Conservation (phyloP, 2,329 filamentous ascomycete genomes). For the Paradendryphiella salina region DNA sequence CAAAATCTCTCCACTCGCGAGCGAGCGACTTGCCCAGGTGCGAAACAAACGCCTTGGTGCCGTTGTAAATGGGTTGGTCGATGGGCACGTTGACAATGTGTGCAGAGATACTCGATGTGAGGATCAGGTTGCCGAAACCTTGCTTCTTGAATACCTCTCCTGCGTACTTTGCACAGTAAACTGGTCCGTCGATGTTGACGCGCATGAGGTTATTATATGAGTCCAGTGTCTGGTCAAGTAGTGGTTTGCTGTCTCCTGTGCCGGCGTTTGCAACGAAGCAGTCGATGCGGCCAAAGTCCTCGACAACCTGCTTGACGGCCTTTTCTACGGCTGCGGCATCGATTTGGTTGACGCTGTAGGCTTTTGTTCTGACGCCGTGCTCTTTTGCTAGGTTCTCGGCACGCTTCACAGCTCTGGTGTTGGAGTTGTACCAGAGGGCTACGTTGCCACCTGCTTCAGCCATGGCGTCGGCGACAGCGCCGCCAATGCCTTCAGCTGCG, state of each 20-base stretch:
- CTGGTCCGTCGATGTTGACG: slow-evolving; percentile 70
- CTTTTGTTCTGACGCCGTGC: slow-evolving; percentile 64
- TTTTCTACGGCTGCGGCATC: slow-evolving; percentile 57
- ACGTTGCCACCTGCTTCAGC: slow-evolving; percentile 51
- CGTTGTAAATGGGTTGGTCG: slow-evolving; percentile 56
- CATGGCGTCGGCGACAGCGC: slow-evolving; percentile 42
- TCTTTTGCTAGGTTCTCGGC: slow-evolving; percentile 58
- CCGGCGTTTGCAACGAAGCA: slow-evolving; percentile 70
- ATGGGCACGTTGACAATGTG: slow-evolving; percentile 79
- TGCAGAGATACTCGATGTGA: slow-evolving; percentile 71
- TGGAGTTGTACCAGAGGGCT: slow-evolving; percentile 51
- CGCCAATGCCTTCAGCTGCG: slow-evolving; percentile 61
- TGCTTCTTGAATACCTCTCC: slow-evolving; percentile 50
- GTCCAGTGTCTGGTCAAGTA: slow-evolving; percentile 61
- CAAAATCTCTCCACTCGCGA: slow-evolving; percentile 69
- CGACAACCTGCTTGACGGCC: slow-evolving; percentile 62
- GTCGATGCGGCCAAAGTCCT: slow-evolving; percentile 70
- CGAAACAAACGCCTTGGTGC: slow-evolving; percentile 64
- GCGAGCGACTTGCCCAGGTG: slow-evolving; percentile 64
- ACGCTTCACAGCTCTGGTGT: slow-evolving; percentile 63
- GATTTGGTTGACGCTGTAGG: slow-evolving; percentile 64
- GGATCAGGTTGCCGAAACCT: slow-evolving; percentile 61
- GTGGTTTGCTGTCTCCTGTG: slow-evolving; percentile 59
- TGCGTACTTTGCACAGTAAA: slow-evolving; percentile 50
- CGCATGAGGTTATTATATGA: slow-evolving; percentile 66